Percentiles rank a stretch among this genome's conserved stretches.
Conservation (phyloP, 495 filamentous ascomycete species). For the Amniculicola lignicola region DNA sequence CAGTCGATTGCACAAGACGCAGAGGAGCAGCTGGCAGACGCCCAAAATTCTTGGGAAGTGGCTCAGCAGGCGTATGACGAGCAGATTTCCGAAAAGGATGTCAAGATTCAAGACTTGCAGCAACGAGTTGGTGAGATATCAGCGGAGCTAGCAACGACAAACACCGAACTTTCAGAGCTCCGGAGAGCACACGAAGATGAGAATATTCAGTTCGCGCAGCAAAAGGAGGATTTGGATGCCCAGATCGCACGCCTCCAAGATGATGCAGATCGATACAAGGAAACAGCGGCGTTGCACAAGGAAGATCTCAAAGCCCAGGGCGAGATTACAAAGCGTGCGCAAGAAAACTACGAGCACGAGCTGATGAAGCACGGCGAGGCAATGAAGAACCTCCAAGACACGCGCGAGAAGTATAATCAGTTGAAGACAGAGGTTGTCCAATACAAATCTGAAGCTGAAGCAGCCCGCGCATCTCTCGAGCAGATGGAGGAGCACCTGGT, state of each 20-base stretch:
- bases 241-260: constrained; percentile 82
- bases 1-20: constrained; percentile 80
- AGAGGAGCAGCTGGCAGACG: constrained; percentile 81
- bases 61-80: constrained; percentile 81
- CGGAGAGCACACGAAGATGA: constrained; percentile 74
- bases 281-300: constrained; percentile 75
- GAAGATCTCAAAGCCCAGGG: constrained; percentile 90
- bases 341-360: constrained; percentile 92
- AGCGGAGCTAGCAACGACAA: constrained; percentile 72
- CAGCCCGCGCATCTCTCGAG: constrained; percentile 68
- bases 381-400: constrained; percentile 70
- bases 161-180: constrained; percentile 70
- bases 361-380: constrained; percentile 93
- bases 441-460: constrained; percentile 73
- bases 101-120: constrained; percentile 71
- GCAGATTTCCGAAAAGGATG: constrained; percentile 68
- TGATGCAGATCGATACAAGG: constrained; percentile 73
- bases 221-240: constrained; percentile 67
- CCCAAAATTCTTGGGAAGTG: constrained; percentile 78
- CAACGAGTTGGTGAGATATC: constrained; percentile 78
- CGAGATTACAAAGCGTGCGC: constrained; percentile 85
- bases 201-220: constrained; percentile 69
- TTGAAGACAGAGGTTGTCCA: constrained; percentile 71
- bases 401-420: constrained; percentile 76
- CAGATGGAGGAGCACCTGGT: constrained; percentile 86